Base-by-base conservation (phyloP, 768 basidiomycete genomes). In the Holtermannia corniformis region DNA sequence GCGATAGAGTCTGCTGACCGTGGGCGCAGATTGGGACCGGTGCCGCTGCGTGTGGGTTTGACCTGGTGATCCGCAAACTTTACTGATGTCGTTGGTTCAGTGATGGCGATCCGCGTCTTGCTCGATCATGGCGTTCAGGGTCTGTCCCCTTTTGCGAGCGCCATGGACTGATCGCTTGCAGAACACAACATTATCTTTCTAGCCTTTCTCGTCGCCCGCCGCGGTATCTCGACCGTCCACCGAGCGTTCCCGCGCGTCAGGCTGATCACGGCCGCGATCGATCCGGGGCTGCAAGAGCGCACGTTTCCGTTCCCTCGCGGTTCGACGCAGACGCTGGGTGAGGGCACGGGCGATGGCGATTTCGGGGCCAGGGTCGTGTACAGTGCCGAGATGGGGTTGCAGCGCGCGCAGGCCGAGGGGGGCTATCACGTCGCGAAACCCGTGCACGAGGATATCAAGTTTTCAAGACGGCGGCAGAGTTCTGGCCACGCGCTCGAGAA, bases 81-180 rank as follows among this genome's bases (percentile, higher is more conserved):
- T 14, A 19, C 10, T 3, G 32, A 41, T 55, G 32, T 46, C 13
- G 41, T 55, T 47, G 40, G 87, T 3, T 84, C 84, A 19, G 86
- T 96, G 71, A 96, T 97, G 93, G 85, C 91, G 0, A 87, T 99
- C 56, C 85, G 93, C 24, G 80, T 93, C 11, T 75, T 96, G 10
- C 78, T 97, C 16, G 93, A 99, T 67, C 93, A 99, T 60, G 90
- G 93, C 12, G 83, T 93, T 16, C 79, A 71, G 51, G 81, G 90
- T 70, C 81, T 85, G 55, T 51, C 44, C 48, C 45, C 11, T 37
- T 20, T n/a, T n/a, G 16, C 32, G 32, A 37, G 7, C 32, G 32
- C 32, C 82, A 80, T 41, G 4, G 23, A 41, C 42, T 52, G 20
- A 47, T 40, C 16, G 4, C 1, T 3, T 4, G 11, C 50, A 50